Evolutionary conservation across 768 basidiomycete species (phyloP).

Genomic region (Hypsizygus marmoreus): DNA sequence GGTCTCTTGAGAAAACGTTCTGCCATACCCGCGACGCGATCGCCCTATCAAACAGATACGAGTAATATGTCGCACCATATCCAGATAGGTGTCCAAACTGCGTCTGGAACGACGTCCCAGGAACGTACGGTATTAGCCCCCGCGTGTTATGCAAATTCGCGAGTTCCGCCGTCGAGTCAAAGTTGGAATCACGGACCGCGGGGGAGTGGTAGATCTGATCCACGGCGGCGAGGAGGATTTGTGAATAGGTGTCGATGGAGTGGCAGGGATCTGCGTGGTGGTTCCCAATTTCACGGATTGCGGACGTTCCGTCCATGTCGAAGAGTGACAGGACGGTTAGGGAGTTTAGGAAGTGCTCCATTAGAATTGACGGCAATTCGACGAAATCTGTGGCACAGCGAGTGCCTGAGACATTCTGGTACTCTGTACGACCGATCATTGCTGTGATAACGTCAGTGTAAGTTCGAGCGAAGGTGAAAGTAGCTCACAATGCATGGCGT

Average conservation of each 20-base stretch:
- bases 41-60: constrained; percentile 94
- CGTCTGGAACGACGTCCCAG: constrained; percentile 90
- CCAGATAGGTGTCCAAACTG: constrained; percentile 96
- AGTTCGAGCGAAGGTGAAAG: neutral
- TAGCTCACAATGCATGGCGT: constrained; percentile 96
- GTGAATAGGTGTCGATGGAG: constrained; percentile 86
- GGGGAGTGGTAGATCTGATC: constrained; percentile 92
- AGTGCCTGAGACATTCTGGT: constrained; percentile 97
- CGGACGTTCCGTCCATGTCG: constrained; percentile 49
- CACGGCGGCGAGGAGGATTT: constrained; percentile 84
- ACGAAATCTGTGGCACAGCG: constrained; percentile 98
- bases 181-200: constrained; percentile 48
- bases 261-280: constrained; percentile 77
- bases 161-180: constrained; percentile 74
- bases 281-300: constrained; percentile 52
- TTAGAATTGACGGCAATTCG: constrained; percentile 95
- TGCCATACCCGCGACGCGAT: constrained; percentile 93
- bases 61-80: constrained; percentile 98
- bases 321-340: constrained; percentile 82
- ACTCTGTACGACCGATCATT: constrained; percentile 97
- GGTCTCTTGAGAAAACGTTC: constrained; percentile 67
- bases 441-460: constrained; percentile 47
- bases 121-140: constrained; percentile 82
- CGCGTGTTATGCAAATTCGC: constrained; percentile 63
- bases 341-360: constrained; percentile 96